Evolutionary conservation across 106 monocot genomes (phyloP), one percentile per base, ranked within the genome.

Genomic region (Ottelia alismoides): DNA sequence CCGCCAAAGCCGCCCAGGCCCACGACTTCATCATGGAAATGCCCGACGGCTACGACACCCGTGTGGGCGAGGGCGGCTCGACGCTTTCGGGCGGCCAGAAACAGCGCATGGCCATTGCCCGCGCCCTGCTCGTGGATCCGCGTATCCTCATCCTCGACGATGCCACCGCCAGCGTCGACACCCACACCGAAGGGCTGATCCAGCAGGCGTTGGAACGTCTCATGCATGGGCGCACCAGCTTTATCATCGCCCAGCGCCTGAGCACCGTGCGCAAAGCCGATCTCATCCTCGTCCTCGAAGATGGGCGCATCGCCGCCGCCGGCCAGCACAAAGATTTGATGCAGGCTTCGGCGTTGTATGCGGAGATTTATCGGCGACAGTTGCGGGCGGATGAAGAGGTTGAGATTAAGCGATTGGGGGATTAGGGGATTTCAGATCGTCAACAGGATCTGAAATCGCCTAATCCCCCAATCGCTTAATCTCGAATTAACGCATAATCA

Each of bases 1-100:
- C 94, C 0, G 88, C 94, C 1, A 84, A 84, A 66, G 65, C 84
- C 1, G 94, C 94, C 21, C 88, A 94, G 58, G 94, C 94, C 22
- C 88, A 94, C 60, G 70, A 82, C 53, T 94, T 94, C 88, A 79
- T 94, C 29, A 88, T 76, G 24, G 68, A 71, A 2, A 65, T 94
- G 24, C 93, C 93, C 0, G 84, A 94, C 54, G 93, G 88, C 22
- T 94, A 94, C 76, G 49, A 48, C 1, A 94, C 93, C 0, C 70
- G 69, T 28, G 70, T 70, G 17, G 70, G 70, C 0, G 70, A 70
- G 22, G 25, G 61, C 31, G 70, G 70, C 11, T 61, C 62, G 31
- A 61, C 61, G 18, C 70, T 70, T 2, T 70, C 70, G 3, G 70
- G 61, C 9, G 70, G 70, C 47, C 70, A 70, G 54, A 70, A 70